These are phyloP conservation scores for Ustilago cynodontis DNA, from an alignment of 1,284 basidiomycete species.

Conservation along the genomic window DNA sequence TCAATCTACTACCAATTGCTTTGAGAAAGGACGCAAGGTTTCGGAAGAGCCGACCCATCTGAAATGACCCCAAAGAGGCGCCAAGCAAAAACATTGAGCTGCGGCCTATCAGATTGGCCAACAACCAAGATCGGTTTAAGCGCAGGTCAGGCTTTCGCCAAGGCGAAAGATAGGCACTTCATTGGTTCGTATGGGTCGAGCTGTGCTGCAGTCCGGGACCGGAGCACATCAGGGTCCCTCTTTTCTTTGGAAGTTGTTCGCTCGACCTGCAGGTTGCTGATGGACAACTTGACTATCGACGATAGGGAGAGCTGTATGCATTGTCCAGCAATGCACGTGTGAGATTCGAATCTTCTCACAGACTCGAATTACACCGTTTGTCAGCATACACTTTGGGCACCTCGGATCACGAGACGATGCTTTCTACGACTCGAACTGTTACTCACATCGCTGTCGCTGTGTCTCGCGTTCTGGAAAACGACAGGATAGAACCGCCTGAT, in stretches of 20 bases:
- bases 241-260: background rate
- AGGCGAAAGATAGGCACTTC: background rate
- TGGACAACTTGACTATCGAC: background rate
- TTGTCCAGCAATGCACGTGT: background rate
- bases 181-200: background rate
- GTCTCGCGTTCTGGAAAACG: too few relatives aligned
- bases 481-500: too few relatives aligned
- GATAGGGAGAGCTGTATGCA: background rate
- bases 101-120: background rate
- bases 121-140: background rate
- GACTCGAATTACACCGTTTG: too few relatives aligned
- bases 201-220: background rate
- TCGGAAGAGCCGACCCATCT: background rate
- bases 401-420: too few relatives aligned
- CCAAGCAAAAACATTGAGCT: background rate
- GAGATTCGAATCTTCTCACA: background rate
- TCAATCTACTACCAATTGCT: background rate
- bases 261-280: background rate
- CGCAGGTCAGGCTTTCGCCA: background rate
- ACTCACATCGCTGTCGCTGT: background rate
- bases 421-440: background rate
- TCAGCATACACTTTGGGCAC: too few relatives aligned
- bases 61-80: background rate
- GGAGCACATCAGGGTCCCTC: background rate
- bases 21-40: background rate